A percentile compares a stretch with the other conserved stretches of the same genome.
These are phyloP conservation scores for Cyclotella sp. DNA, from an alignment of 108 stramenopile genomes.

Conservation along the genomic window DNA sequence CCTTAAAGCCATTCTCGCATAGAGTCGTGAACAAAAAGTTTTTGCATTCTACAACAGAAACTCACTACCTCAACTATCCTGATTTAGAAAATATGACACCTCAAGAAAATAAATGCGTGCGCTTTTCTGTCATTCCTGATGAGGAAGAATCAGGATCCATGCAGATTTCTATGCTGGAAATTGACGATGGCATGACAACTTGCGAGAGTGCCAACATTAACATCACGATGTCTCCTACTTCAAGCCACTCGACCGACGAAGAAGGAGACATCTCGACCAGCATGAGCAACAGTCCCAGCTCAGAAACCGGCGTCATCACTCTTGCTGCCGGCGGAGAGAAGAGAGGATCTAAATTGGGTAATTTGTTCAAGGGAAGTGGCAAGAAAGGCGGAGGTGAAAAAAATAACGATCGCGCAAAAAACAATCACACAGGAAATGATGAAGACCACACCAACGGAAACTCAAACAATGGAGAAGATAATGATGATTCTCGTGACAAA, in stretches of 20 bases:
- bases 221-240: background rate
- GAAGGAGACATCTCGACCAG: too few relatives aligned
- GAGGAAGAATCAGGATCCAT: constrained; percentile 8
- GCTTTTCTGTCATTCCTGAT: background rate
- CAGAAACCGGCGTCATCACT: background rate
- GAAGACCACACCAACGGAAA: constrained; percentile 7
- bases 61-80: too few relatives aligned
- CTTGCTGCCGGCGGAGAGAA: background rate
- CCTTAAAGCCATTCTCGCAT: too few relatives aligned
- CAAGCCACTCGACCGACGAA: background rate
- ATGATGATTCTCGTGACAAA: constrained; percentile 12
- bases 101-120: background rate
- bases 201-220: background rate
- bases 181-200: background rate
- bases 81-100: too few relatives aligned
- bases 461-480: background rate
- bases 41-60: too few relatives aligned
- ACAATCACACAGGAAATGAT: background rate
- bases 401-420: background rate
- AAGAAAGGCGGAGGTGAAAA: constrained; percentile 3
- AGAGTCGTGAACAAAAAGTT: too few relatives aligned
- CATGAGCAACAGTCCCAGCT: too few relatives aligned
- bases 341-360: constrained; percentile 14
- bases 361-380: constrained; percentile 7
- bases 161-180: constrained; percentile 1